Conservation (phyloP, 768 basidiomycete genomes). For the Crassisporium funariophilum region DNA sequence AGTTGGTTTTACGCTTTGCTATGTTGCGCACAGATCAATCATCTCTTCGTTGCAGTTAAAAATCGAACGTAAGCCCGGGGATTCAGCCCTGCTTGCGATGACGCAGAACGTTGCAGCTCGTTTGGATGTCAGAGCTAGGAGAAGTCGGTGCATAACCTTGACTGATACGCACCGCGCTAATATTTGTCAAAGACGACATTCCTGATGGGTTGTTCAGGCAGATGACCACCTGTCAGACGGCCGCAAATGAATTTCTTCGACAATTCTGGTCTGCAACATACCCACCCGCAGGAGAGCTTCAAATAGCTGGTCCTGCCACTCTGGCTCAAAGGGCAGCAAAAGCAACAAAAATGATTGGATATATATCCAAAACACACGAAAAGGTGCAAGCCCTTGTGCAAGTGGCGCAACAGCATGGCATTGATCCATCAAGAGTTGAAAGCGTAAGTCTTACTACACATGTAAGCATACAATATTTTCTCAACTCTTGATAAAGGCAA, state of each 20-base stretch:
- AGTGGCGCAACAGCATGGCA: slow-evolving; percentile 56
- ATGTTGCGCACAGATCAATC: background rate
- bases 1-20: slow-evolving; percentile 37
- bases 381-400: slow-evolving; percentile 81
- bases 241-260: slow-evolving; percentile 93
- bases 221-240: slow-evolving; percentile 88
- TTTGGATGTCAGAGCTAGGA: slow-evolving; percentile 63
- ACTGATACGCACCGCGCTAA: slow-evolving; percentile 7
- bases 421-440: slow-evolving; percentile 64
- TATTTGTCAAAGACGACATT: slow-evolving; percentile 65
- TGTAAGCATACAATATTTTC: background rate
- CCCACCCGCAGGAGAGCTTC: slow-evolving; percentile 65
- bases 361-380: slow-evolving; percentile 76
- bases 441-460: slow-evolving; percentile 47
- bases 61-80: slow-evolving; percentile 67
- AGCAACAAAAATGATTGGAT: slow-evolving; percentile 85
- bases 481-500: slow-evolving; percentile 47
- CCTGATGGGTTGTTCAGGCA: slow-evolving; percentile 77
- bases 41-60: slow-evolving; percentile 48
- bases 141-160: slow-evolving; percentile 43
- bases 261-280: slow-evolving; percentile 94
- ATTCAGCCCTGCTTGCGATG: slow-evolving; percentile 71
- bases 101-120: slow-evolving; percentile 78
- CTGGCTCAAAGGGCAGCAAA: slow-evolving; percentile 75
- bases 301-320: slow-evolving; percentile 50